Conservation (phyloP, 2,329 filamentous ascomycete species). For the Aquanectria penicillioides region DNA sequence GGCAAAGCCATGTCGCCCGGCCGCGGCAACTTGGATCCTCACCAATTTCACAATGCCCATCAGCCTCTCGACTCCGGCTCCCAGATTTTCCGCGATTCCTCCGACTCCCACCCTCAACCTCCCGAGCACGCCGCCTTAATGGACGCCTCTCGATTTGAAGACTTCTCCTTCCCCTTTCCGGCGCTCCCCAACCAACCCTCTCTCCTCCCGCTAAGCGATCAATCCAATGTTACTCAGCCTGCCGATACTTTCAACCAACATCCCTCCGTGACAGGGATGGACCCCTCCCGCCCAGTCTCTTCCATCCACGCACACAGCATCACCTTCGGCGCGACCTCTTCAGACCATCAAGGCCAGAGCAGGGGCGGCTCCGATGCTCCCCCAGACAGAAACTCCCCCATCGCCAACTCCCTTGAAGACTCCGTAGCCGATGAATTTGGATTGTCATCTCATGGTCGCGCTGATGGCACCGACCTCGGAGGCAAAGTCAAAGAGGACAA, state of each 20-base stretch:
- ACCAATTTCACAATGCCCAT: conserved; percentile 44
- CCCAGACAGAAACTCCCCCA: conserved; percentile 54
- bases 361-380: conserved; percentile 57
- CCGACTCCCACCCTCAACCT: conserved; percentile 34
- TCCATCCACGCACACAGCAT: conserved; percentile 36
- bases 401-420: conserved; percentile 62
- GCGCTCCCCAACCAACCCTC: conserved; percentile 53
- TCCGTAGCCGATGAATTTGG: conserved; percentile 68
- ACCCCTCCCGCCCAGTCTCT: conserved; percentile 31
- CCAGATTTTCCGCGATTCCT: conserved; percentile 39
- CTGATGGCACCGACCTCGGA: conserved; percentile 64
- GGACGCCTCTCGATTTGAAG: conserved; percentile 60
- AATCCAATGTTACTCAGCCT: conserved; percentile 44
- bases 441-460: conserved; percentile 55
- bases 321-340: conserved; percentile 33
- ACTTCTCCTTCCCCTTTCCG: conserved; percentile 63
- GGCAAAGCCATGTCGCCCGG: conserved; percentile 45
- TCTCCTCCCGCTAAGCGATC: conserved; percentile 50
- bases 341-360: conserved; percentile 40
- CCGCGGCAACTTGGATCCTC: conserved; percentile 41
- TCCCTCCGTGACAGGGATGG: background rate
- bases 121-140: conserved; percentile 47
- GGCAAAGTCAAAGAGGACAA: conserved; percentile 67
- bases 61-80: conserved; percentile 38
- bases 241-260: conserved; percentile 50